Conservation (phyloP, 371 early-diverging fungal genomes). For the Thermomucor indicae-seudaticae region DNA sequence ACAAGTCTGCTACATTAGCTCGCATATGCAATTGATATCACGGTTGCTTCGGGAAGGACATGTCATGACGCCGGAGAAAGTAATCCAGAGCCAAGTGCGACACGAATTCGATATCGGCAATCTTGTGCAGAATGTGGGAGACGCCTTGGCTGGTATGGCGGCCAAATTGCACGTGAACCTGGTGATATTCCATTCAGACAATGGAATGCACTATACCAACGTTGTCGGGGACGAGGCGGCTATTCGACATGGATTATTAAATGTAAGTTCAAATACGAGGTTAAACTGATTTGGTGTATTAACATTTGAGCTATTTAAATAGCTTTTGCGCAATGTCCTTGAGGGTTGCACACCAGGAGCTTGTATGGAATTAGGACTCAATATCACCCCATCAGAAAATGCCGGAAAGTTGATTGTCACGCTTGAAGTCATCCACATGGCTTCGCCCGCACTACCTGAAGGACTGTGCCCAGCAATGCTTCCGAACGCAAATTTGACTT, state of each 20-base stretch:
- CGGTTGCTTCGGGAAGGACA: slow-evolving; percentile 9
- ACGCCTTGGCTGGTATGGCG: slow-evolving; percentile 59
- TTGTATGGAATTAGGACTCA: slow-evolving; percentile 57
- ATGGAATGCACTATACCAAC: slow-evolving; percentile 48
- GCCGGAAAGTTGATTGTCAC: slow-evolving; percentile 29
- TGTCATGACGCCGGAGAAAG: not conserved
- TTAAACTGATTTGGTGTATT: not conserved
- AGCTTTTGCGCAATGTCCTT: slow-evolving; percentile 55
- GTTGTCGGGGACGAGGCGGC: slow-evolving; percentile 58
- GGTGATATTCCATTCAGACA: slow-evolving; percentile 57
- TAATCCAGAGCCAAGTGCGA: slow-evolving; percentile 6
- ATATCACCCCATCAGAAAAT: slow-evolving; percentile 14
- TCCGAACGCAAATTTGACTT: slow-evolving; percentile 51
- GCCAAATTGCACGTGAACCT: slow-evolving; percentile 55
- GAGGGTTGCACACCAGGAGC: slow-evolving; percentile 54
- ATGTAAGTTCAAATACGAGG: slow-evolving; percentile 30
- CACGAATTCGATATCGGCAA: slow-evolving; percentile 59
- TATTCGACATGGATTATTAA: slow-evolving; percentile 52
- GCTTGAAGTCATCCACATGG: slow-evolving; percentile 49
- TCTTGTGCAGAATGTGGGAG: slow-evolving; percentile 58
- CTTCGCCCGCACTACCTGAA: slow-evolving; percentile 29
- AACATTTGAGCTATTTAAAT: slow-evolving; percentile 1
- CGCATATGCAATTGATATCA: slow-evolving; percentile 22
- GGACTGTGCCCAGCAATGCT: slow-evolving; percentile 19
- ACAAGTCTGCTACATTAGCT: slow-evolving; percentile 34